Evolutionary conservation across 495 filamentous ascomycete species (phyloP).

Genomic region (Aspergillus carlsbadensis): DNA sequence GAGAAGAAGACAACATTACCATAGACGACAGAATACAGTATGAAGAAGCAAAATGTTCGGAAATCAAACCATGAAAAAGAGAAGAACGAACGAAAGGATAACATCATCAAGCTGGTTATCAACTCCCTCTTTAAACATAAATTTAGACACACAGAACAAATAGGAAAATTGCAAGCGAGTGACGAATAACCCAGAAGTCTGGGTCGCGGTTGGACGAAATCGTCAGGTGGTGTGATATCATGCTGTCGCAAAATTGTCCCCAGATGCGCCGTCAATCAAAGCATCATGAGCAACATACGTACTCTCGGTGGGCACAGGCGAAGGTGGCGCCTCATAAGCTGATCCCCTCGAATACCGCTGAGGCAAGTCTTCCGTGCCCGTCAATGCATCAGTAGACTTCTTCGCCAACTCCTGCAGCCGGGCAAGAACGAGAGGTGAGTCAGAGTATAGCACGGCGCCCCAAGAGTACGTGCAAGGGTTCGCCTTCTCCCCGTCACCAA

Average conservation of each 20-base stretch:
- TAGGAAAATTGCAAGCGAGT: too few species aligned
- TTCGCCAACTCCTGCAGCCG: constrained; percentile 49
- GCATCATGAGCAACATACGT: background rate
- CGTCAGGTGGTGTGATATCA: too few species aligned
- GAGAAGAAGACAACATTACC: background rate
- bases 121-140: background rate
- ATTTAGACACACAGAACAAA: background rate
- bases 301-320: background rate
- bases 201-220: too few species aligned
- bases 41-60: background rate
- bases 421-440: constrained; percentile 52
- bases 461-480: constrained; percentile 47
- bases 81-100: background rate
- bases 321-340: constrained; percentile 13
- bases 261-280: background rate
- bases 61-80: background rate
- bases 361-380: constrained; percentile 21
- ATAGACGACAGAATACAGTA: background rate
- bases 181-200: too few species aligned
- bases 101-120: background rate
- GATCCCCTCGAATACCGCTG: constrained; percentile 20
- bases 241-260: background rate
- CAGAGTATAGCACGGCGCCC: constrained; percentile 54
- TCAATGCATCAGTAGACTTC: constrained; percentile 31
- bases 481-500: constrained; percentile 39